Evolutionary conservation across 345 rosid species (phyloP), one percentile per base, ranked within the genome.

Genomic region (Lumnitzera racemosa): DNA sequence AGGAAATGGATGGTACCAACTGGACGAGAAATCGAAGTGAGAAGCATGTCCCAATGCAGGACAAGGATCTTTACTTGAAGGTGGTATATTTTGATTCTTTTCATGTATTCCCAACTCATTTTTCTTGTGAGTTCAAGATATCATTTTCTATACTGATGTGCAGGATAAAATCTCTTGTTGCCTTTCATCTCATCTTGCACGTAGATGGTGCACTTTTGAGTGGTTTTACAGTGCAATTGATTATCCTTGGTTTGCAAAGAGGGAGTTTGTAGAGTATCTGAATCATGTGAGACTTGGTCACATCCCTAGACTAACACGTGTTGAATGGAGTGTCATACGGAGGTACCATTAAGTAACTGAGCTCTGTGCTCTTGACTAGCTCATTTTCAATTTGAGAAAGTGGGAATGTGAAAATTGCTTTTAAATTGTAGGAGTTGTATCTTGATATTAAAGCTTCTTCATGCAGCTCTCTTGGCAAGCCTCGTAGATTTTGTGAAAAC

Each of bases 271-370:
- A 36, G 96, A 88, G 69, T 95, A 95, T 74, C 72, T 95, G 67
- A 78, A 84, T 78, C 99, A 95, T 65, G 97, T 88, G 48, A 92
- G 99, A 60, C 86, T 95, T 67, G 96, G 94, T 58, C 95, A 90
- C 76, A 81, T 90, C 70, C 95, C 97, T 48, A 79, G 95, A 68
- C 85, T 95, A 75, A 86, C 97, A 60, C 95, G 87, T 64, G 83
- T 95, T 63, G 99, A 90, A 76, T 95, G 97, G 99, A 92, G 95
- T 68, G 99, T 95, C 70, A 83, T 95, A 75, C 81, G 96, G 80
- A 86, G 96, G 99, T 88, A 67, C 43, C 43, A 23, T 48, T 49
- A 63, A 61, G 50, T 13, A 49, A 11, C 2, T 14, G 5, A 25
- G 46, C 9, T 55, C 43, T 36, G 43, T 36, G 43, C 43, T 36